phyloP scores from a whole-genome alignment of 495 filamentous ascomycete species.

The Neurospora sp. region DNA sequence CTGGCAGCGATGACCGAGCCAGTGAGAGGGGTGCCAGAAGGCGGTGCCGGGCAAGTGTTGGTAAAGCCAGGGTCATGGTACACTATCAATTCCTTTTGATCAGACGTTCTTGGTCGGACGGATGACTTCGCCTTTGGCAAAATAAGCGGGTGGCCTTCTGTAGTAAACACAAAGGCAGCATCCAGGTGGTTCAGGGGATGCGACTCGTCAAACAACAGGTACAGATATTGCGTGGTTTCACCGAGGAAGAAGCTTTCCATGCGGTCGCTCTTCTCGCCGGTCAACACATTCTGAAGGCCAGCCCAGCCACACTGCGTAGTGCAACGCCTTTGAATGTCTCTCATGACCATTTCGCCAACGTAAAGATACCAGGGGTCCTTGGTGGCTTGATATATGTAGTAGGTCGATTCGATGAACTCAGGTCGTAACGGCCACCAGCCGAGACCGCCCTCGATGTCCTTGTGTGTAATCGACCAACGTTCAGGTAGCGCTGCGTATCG shows the following conservation, averaged over 20 bases:
- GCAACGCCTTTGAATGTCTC: conserved; percentile 80
- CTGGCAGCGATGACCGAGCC: conserved; percentile 75
- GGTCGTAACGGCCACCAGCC: conserved; percentile 92
- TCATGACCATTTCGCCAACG: conserved; percentile 87
- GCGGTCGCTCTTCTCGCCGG: conserved; percentile 79
- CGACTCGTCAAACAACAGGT: conserved; percentile 71
- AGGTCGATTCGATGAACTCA: conserved; percentile 93
- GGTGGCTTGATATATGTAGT: conserved; percentile 87
- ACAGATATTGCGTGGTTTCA: conserved; percentile 92
- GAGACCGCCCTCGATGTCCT: conserved; percentile 74
- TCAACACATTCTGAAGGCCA: conserved; percentile 84
- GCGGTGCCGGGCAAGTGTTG: conserved; percentile 53
- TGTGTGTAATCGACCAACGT: conserved; percentile 81
- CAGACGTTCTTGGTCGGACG: conserved; percentile 4
- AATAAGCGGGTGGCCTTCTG: conserved; percentile 88
- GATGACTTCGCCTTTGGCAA: conserved; percentile 46
- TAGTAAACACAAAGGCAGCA: conserved; percentile 84
- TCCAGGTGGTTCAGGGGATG: conserved; percentile 86
- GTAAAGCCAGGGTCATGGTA: conserved; percentile 31
- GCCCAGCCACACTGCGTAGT: conserved; percentile 95
- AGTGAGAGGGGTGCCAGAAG: conserved; percentile 48
- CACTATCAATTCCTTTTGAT: conserved; percentile 10
- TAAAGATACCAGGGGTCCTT: conserved; percentile 93
- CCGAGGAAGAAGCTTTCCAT: conserved; percentile 99
- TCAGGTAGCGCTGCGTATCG: conserved; percentile 88